Evolutionary conservation across 139 green algal species (phyloP).

Genomic region (Chlorella sp.): DNA sequence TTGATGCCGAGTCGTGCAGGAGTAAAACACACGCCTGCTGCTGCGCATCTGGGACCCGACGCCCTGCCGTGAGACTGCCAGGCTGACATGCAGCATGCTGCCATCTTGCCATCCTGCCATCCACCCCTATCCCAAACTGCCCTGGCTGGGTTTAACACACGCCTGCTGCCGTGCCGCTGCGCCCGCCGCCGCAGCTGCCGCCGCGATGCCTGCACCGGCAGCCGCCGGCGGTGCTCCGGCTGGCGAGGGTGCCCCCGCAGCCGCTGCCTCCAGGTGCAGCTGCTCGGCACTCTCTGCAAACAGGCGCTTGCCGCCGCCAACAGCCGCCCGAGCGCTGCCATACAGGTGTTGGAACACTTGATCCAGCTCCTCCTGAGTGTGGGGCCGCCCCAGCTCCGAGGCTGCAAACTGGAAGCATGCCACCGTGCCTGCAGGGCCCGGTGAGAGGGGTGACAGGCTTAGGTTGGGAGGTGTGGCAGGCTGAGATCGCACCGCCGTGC

Average conservation of each 20-base stretch:
- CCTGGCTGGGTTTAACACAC: too few species aligned
- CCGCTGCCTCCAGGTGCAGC: conserved; percentile 30
- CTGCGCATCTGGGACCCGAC: too few species aligned
- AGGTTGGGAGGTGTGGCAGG: too few species aligned
- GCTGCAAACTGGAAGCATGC: conserved; percentile 62
- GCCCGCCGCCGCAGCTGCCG: neutral
- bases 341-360: conserved; percentile 66
- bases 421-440: conserved; percentile 62
- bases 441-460: too few species aligned
- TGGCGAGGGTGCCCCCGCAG: too few species aligned
- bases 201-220: neutral
- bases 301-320: conserved; percentile 14
- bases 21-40: too few species aligned
- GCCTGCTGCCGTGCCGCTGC: neutral
- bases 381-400: conserved; percentile 63
- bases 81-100: too few species aligned
- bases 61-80: too few species aligned
- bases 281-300: conserved; percentile 59
- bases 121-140: too few species aligned
- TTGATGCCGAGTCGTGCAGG: too few species aligned
- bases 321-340: conserved; percentile 41
- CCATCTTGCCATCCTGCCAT: too few species aligned
- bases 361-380: conserved; percentile 61
- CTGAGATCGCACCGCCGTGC: too few species aligned
- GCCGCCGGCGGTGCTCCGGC: neutral